Evolutionary conservation across 257 asterid species (phyloP).

Genomic region (Leptodermis oblonga): DNA sequence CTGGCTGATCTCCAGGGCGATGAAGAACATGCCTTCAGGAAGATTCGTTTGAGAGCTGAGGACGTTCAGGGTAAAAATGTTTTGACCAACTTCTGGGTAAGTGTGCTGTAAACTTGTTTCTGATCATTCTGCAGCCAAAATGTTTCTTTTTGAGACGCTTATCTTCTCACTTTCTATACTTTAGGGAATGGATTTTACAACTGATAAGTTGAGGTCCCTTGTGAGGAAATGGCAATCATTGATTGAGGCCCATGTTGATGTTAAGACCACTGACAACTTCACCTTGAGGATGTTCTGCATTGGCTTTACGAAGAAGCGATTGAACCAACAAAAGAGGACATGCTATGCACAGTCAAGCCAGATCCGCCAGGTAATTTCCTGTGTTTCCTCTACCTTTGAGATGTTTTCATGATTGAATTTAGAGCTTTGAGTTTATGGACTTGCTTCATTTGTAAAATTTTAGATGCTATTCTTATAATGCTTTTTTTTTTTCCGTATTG

Average conservation of each 20-base stretch:
- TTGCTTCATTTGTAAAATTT: background rate
- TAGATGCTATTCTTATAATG: background rate
- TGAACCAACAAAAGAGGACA: constrained; percentile 84
- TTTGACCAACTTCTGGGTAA: constrained; percentile 74
- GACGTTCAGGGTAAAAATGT: constrained; percentile 88
- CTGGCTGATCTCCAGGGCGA: constrained; percentile 84
- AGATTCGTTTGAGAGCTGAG: constrained; percentile 81
- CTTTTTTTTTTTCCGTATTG: background rate
- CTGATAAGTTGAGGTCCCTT: constrained; percentile 75
- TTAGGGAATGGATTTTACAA: constrained; percentile 79
- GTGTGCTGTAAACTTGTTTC: background rate
- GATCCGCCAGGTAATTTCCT: constrained; percentile 55
- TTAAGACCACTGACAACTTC: constrained; percentile 67
- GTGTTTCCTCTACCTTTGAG: background rate
- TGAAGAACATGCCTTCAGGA: constrained; percentile 79
- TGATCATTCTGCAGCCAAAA: background rate
- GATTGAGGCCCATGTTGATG: constrained; percentile 87
- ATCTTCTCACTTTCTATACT: background rate
- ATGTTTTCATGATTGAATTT: too few relatives aligned
- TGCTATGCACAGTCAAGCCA: constrained; percentile 85
- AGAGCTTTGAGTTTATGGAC: background rate
- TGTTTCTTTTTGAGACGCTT: background rate
- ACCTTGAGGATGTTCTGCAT: constrained; percentile 76
- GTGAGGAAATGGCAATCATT: constrained; percentile 73
- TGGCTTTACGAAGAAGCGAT: constrained; percentile 82